Evolutionary conservation across 352 stramenopile genomes (phyloP), one percentile per base, ranked within the genome.

Genomic region (Globisporangium sylvaticum): DNA sequence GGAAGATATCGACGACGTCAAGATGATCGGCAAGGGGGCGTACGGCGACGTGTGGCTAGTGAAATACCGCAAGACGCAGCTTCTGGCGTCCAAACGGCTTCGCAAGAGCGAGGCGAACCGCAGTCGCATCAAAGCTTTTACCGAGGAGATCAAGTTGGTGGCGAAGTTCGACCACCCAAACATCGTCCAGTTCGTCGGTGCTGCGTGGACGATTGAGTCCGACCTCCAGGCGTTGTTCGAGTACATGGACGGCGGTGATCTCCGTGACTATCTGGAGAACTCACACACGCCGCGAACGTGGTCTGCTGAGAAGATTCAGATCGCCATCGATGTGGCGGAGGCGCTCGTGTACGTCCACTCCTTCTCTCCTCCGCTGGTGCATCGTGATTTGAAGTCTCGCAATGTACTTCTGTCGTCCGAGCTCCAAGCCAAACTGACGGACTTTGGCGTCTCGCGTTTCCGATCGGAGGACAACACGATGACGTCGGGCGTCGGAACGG

Each of bases 171-270:
- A 61, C 22, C 81, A 87, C 31, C 75, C 77, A 12, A 77, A 68
- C 1, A 60, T 88, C 6, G 82, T 90, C 22, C 52, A 52, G 15
- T 67, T 89, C 24, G 54, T 87, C 14, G 82, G 78, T 18, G 80
- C 79, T 22, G 73, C 77, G 4, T 90, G 80, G 80, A 84, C 73
- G 2, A 78, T 75, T 20, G 72, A 83, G 44, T 65, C 73, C 5
- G 78, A 89, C 52, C 54, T 88, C 0, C 77, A 87, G 67, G 82
- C 79, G 7, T 50, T 91, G 4, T 87, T 85, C 56, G 83, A 91
- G 68, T 91, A 84, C 66, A 86, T 89, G 80, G 61, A 83, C 0
- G 73, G 72, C 1, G 79, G 83, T 25, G 80, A 91, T 52, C 42
- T 89, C 4, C 71, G 77, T 3, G 71, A 66, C 0, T 77, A 80